A percentile compares a stretch with the other conserved stretches of the same genome.
phyloP scores from a whole-genome alignment of 768 basidiomycete species.

The Trametes punicea region DNA sequence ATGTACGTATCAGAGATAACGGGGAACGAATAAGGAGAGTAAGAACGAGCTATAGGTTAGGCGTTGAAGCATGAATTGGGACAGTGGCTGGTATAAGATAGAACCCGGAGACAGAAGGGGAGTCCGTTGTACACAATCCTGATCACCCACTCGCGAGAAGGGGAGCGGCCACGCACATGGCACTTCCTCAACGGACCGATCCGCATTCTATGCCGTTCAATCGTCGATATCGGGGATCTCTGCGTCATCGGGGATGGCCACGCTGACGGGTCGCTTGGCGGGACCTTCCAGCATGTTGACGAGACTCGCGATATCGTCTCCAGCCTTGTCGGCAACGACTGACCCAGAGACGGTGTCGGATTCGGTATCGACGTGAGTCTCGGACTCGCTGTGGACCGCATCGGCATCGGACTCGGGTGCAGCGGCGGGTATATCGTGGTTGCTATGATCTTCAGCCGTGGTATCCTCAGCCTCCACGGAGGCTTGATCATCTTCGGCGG shows the following conservation, averaged over 20 bases:
- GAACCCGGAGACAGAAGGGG: background rate
- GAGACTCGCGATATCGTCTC: slow-evolving; percentile 58
- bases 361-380: slow-evolving; percentile 19
- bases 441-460: background rate
- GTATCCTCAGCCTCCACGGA: slow-evolving; percentile 3
- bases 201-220: background rate
- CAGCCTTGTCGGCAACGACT: slow-evolving; percentile 11
- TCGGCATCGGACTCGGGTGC: slow-evolving; percentile 7
- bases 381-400: slow-evolving; percentile 13
- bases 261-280: slow-evolving; percentile 15
- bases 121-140: slow-evolving; percentile 6
- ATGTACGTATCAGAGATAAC: slow-evolving; percentile 4
- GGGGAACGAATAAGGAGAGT: background rate
- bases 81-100: slow-evolving; percentile 8
- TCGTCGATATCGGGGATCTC: slow-evolving; percentile 22
- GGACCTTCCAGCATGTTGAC: slow-evolving; percentile 58
- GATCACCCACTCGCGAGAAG: background rate
- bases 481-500: background rate
- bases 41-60: slow-evolving; percentile 11
- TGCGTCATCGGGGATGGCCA: slow-evolving; percentile 23
- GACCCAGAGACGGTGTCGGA: slow-evolving; percentile 24
- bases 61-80: slow-evolving; percentile 3
- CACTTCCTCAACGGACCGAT: background rate
- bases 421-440: background rate
- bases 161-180: background rate